Base-by-base conservation (phyloP, 805 yeast species). In the Jamesozyma lodderae region DNA sequence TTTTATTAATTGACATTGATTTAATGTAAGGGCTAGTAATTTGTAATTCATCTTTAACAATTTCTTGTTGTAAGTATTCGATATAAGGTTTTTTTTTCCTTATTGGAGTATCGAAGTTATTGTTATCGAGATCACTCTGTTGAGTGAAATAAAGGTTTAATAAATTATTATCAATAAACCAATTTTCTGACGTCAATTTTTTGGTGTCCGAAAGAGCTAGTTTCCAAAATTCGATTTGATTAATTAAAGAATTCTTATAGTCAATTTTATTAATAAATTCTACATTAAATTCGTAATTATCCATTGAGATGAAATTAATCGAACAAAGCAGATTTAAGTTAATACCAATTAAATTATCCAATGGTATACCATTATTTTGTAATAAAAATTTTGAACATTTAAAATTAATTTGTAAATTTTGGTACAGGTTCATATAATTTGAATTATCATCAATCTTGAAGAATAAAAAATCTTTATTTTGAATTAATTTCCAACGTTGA, bases 381-480 rank as follows among this genome's bases (percentile, higher is more conserved):
- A 26, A n/a, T n/a, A 26, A n/a, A 26, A 6, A 13, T n/a, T 26
- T 26, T 26, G 29, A 6, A n/a, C 29, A 26, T 26, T 26, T 26
- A n/a, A n/a, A n/a, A n/a, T n/a, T n/a, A n/a, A n/a, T n/a, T n/a
- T n/a, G n/a, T 4, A 24, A 22, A 28, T 11, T 26, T 18, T 18
- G 16, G 18, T 4, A 13, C 33, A 6, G 36, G 29, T 3, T 35
- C 9, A 14, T 41, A 37, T 19, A 30, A 47, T 41, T 62, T 62
- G 25, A 63, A 64, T 0, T 40, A 41, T 55, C 55, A 44, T 57
- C 61, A 2, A 57, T 15, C 7, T 37, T 39, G 31, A 53, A 37
- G 6, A 55, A 30, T n/a, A 53, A 33, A 28, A 36, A 45, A 16
- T 53, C 57, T 9, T 43, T 40, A 9, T 41, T 34, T 11, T 40